A percentile compares a stretch with the other conserved stretches of the same genome.
Evolutionary conservation across 2,329 filamentous ascomycete genomes (phyloP).

Genomic region (Penicillium sp.): DNA sequence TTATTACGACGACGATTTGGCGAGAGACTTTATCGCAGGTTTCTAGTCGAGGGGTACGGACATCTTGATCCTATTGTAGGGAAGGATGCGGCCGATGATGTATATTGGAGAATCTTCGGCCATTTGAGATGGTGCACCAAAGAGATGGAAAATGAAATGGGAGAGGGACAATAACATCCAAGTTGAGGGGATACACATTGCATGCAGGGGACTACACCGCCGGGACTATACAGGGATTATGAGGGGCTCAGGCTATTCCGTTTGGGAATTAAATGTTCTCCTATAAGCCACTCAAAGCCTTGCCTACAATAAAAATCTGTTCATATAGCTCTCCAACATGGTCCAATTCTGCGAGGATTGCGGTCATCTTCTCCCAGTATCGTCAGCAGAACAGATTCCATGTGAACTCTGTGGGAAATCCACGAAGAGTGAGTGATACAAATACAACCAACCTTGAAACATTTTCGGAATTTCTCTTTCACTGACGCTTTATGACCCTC

Average conservation of each 20-base stretch:
- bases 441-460: not conserved
- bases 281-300: not conserved
- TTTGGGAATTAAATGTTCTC: not conserved
- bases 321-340: not conserved
- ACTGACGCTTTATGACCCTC: not conserved
- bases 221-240: not conserved
- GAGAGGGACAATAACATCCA: not conserved
- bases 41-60: constrained; percentile 19
- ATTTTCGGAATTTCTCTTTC: not conserved
- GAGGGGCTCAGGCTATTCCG: not conserved
- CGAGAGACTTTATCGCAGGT: constrained; percentile 13
- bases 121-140: constrained; percentile 1
- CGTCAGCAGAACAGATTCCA: not conserved
- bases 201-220: not conserved
- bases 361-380: not conserved
- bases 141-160: not conserved
- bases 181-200: not conserved
- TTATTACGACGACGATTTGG: constrained; percentile 17
- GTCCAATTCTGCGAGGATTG: not conserved
- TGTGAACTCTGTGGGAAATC: not conserved
- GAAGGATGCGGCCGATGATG: constrained; percentile 12
- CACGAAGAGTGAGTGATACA: not conserved
- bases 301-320: not conserved
- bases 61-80: constrained; percentile 25
- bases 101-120: constrained; percentile 12